A percentile compares a stretch with the other conserved stretches of the same genome.
Conservation (phyloP, 192 early-diverging fungal species). For the Oehlia diaphana region DNA sequence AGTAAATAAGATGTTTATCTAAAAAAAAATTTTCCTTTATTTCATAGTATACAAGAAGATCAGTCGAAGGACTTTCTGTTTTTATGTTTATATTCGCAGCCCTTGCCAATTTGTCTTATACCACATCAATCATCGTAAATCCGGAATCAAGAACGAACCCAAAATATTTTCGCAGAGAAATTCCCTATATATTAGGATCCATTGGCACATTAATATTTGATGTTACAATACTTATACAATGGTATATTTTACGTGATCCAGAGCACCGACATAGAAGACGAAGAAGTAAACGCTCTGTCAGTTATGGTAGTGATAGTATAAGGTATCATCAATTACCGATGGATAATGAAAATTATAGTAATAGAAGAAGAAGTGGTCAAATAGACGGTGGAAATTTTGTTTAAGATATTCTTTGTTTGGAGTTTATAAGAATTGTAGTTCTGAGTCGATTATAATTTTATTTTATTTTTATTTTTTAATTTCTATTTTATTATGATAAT, state of each 20-base stretch:
- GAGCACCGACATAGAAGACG: neutral
- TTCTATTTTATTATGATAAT: no score
- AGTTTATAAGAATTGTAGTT: no score
- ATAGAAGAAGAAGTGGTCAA: neutral
- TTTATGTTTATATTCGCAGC: slow-evolving; percentile 74
- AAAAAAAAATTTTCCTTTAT: neutral
- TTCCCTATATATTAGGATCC: slow-evolving; percentile 68
- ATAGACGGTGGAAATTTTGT: neutral
- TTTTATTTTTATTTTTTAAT: no score
- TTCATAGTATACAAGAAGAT: slow-evolving; percentile 46
- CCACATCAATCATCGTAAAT: slow-evolving; percentile 50
- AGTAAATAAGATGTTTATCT: neutral
- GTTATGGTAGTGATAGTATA: neutral
- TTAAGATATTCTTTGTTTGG: neutral
- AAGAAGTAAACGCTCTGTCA: neutral
- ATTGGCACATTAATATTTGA: slow-evolving; percentile 72
- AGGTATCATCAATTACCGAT: neutral
- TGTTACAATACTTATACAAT: slow-evolving; percentile 62
- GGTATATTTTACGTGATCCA: slow-evolving; percentile 27
- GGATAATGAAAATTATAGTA: neutral
- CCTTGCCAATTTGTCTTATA: slow-evolving; percentile 69
- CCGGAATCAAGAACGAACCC: slow-evolving; percentile 35
- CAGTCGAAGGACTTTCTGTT: slow-evolving; percentile 71
- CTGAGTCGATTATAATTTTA: no score
- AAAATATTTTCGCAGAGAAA: slow-evolving; percentile 34